These are phyloP conservation scores for Penicillium aurantiogriseum DNA, from an alignment of 2,329 filamentous ascomycete genomes.

Conservation along the genomic window DNA sequence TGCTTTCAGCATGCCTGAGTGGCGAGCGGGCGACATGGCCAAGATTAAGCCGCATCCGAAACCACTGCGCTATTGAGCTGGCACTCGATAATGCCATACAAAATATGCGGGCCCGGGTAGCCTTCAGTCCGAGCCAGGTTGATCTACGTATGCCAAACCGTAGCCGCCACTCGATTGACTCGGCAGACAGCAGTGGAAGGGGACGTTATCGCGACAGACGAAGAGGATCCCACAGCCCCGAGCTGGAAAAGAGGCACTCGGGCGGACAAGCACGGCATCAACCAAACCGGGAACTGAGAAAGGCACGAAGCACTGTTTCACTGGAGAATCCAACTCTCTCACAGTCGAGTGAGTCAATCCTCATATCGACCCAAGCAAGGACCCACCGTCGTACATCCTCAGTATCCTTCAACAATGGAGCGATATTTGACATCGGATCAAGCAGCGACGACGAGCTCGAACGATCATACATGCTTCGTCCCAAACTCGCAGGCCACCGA, in stretches of 20 bases:
- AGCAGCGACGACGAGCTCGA: slow-evolving; percentile 22
- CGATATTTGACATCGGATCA: slow-evolving; percentile 17
- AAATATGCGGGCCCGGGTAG: slow-evolving; percentile 41
- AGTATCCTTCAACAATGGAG: slow-evolving; percentile 13
- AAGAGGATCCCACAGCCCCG: slow-evolving; percentile 35
- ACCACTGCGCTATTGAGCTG: slow-evolving; percentile 84
- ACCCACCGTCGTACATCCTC: slow-evolving; percentile 19
- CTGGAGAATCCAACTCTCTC: slow-evolving; percentile 17
- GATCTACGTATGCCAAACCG: slow-evolving; percentile 21
- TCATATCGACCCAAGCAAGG: slow-evolving; percentile 5
- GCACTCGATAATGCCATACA: slow-evolving; percentile 57
- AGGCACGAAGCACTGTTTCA: slow-evolving; percentile 24
- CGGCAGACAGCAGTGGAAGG: slow-evolving; percentile 26
- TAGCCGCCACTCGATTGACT: slow-evolving; percentile 16
- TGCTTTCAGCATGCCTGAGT: slow-evolving; percentile 71
- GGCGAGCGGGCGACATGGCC: slow-evolving; percentile 92
- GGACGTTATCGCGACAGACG: slow-evolving; percentile 22
- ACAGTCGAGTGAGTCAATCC: slow-evolving; percentile 11
- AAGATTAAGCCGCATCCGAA: slow-evolving; percentile 77
- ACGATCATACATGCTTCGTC: slow-evolving; percentile 2
- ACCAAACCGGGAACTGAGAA: slow-evolving; percentile 12
- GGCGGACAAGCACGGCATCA: slow-evolving; percentile 9
- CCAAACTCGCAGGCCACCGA: slow-evolving; percentile 1
- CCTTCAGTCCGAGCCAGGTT: slow-evolving; percentile 32
- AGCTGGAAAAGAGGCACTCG: slow-evolving; percentile 25